phyloP scores from a whole-genome alignment of 2,329 filamentous ascomycete species.

The Domatiomyces catenatus region DNA sequence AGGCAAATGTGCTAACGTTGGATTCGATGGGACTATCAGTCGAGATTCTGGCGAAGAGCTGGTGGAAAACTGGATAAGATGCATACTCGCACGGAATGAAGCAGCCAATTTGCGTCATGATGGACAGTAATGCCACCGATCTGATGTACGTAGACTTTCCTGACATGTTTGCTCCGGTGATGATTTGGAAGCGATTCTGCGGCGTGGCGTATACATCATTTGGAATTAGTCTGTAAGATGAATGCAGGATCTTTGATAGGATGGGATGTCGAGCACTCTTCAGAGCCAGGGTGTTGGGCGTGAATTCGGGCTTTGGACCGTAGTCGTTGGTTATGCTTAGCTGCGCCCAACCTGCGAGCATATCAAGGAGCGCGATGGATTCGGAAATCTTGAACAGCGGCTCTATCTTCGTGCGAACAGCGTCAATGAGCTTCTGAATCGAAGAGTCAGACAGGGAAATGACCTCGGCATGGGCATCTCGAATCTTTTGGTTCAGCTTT shows the following conservation, averaged over 20 bases:
- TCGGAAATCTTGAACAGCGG: constrained; percentile 73
- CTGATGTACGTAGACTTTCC: constrained; percentile 94
- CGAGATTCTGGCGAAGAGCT: constrained; percentile 75
- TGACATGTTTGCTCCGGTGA: constrained; percentile 97
- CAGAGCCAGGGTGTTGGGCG: constrained; percentile 49
- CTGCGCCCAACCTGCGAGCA: constrained; percentile 64
- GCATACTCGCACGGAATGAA: constrained; percentile 82
- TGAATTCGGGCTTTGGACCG: constrained; percentile 48
- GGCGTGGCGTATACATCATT: constrained; percentile 80
- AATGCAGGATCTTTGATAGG: constrained; percentile 50
- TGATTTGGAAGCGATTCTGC: constrained; percentile 72
- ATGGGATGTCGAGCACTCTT: constrained; percentile 65
- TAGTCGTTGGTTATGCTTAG: constrained; percentile 54
- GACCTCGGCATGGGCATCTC: constrained; percentile 69
- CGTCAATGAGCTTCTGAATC: constrained; percentile 53
- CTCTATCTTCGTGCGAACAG: constrained; percentile 57
- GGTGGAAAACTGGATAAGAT: constrained; percentile 61
- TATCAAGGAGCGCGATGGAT: constrained; percentile 71
- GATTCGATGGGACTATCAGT: constrained; percentile 77
- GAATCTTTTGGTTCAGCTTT: constrained; percentile 63
- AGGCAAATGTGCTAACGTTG: constrained; percentile 82
- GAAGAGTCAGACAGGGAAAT: constrained; percentile 66
- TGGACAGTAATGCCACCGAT: constrained; percentile 62
- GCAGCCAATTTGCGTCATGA: constrained; percentile 88
- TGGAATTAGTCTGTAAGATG: constrained; percentile 53